Conservation (phyloP, 345 rosid genomes). For the Populus tremula region DNA sequence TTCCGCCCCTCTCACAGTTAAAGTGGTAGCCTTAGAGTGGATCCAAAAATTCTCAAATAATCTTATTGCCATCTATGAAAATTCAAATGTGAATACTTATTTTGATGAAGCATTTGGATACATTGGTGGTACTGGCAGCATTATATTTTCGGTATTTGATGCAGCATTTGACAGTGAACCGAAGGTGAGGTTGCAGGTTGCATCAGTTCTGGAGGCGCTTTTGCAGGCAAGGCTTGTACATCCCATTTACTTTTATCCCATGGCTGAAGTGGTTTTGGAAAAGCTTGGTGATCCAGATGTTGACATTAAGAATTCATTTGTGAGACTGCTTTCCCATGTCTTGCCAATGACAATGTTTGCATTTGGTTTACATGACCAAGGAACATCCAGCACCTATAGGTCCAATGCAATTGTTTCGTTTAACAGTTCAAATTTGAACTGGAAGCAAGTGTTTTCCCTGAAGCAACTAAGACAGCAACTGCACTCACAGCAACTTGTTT, state of each 20-base stretch:
- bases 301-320: constrained; percentile 54
- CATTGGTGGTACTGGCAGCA: constrained; percentile 39
- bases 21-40: constrained; percentile 67
- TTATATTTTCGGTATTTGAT: constrained; percentile 59
- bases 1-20: constrained; percentile 68
- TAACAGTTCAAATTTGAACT: constrained; percentile 52
- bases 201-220: constrained; percentile 69
- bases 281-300: constrained; percentile 78
- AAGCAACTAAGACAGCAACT: constrained; percentile 68
- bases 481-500: constrained; percentile 84
- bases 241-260: constrained; percentile 50
- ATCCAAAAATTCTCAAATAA: constrained; percentile 60
- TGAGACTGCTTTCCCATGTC: constrained; percentile 63
- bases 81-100: constrained; percentile 31
- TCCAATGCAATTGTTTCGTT: constrained; percentile 42
- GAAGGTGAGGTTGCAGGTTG: constrained; percentile 64
- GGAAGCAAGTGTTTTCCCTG: constrained; percentile 86
- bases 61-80: constrained; percentile 44
- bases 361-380: constrained; percentile 50
- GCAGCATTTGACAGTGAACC: constrained; percentile 80
- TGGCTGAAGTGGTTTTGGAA: constrained; percentile 62
- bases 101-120: constrained; percentile 47
- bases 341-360: constrained; percentile 57
- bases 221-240: constrained; percentile 61
- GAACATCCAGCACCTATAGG: constrained; percentile 38